These are phyloP conservation scores for Phytophthora uliginosa DNA, from an alignment of 352 stramenopile species.

Conservation along the genomic window DNA sequence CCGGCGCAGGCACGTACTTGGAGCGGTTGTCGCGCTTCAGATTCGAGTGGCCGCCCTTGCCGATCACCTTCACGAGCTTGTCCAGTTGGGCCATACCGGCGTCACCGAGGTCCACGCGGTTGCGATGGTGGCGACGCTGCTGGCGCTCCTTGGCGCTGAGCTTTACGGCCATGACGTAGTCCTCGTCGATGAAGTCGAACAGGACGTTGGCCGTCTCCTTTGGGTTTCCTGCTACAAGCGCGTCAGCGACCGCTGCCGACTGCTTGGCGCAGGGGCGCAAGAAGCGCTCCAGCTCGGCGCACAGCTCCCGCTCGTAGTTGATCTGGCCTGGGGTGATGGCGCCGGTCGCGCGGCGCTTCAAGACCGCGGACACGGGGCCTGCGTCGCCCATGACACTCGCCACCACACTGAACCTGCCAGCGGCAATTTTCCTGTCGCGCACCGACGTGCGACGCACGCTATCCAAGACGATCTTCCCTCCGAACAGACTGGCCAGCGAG, in stretches of 20 bases:
- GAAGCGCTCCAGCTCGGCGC: conserved; percentile 55
- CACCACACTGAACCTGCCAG: conserved; percentile 35
- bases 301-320: conserved; percentile 43
- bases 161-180: conserved; percentile 73
- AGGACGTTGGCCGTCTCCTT: conserved; percentile 47
- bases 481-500: conserved; percentile 75
- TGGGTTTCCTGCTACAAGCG: conserved; percentile 39
- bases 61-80: conserved; percentile 73
- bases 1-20: conserved; percentile 79
- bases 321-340: conserved; percentile 30
- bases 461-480: conserved; percentile 67
- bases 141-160: conserved; percentile 66
- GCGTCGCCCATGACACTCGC: conserved; percentile 36
- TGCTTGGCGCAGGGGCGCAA: conserved; percentile 59
- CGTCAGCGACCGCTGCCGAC: conserved; percentile 43
- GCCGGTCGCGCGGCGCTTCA: conserved; percentile 32
- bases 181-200: conserved; percentile 76
- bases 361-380: conserved; percentile 23
- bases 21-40: conserved; percentile 72
- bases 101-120: conserved; percentile 78
- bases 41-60: conserved; percentile 75
- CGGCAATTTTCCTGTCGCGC: conserved; percentile 18
- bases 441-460: conserved; percentile 43
- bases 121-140: conserved; percentile 61
- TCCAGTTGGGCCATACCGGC: conserved; percentile 80